A percentile compares a stretch with the other conserved stretches of the same genome.
Conservation (phyloP, 345 rosid genomes). For the Euclidium syriacum region DNA sequence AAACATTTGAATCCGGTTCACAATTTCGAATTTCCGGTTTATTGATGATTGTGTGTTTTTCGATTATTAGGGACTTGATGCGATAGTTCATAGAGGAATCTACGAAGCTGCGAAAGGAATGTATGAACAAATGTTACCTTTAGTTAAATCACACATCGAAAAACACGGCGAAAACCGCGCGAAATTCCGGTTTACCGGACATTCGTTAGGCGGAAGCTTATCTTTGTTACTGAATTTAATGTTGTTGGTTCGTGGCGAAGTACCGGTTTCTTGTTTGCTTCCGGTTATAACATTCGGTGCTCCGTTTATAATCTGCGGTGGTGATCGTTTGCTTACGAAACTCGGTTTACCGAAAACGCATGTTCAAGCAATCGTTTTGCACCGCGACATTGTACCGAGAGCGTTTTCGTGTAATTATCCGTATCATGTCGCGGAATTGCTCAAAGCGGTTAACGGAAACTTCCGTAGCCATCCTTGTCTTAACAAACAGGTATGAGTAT, state of each 20-base stretch:
- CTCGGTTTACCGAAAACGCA: constrained; percentile 69
- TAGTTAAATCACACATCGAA: constrained; percentile 50
- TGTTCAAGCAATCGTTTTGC: constrained; percentile 67
- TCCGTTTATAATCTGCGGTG: constrained; percentile 79
- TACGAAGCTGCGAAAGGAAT: constrained; percentile 96
- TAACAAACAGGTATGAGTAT: constrained; percentile 65
- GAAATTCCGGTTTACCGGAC: constrained; percentile 75
- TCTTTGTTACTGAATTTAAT: constrained; percentile 67
- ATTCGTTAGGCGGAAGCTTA: constrained; percentile 88
- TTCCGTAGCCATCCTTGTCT: constrained; percentile 84
- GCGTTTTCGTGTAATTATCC: constrained; percentile 90
- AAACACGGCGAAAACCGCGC: constrained; percentile 50
- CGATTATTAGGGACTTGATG: constrained; percentile 52
- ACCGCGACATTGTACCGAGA: constrained; percentile 82
- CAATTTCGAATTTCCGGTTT: too few species aligned
- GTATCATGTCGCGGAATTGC: constrained; percentile 65
- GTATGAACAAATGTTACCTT: constrained; percentile 82
- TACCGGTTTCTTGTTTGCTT: constrained; percentile 57
- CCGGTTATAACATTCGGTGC: constrained; percentile 85
- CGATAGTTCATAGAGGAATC: constrained; percentile 75
- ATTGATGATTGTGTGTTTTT: too few species aligned
- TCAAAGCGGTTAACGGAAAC: constrained; percentile 74
- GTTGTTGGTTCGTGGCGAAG: constrained; percentile 71
- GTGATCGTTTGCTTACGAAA: constrained; percentile 59
- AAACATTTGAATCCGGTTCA: too few species aligned